Evolutionary conservation across 192 early-diverging fungal species (phyloP).

Genomic region (Coemansia sp.): DNA sequence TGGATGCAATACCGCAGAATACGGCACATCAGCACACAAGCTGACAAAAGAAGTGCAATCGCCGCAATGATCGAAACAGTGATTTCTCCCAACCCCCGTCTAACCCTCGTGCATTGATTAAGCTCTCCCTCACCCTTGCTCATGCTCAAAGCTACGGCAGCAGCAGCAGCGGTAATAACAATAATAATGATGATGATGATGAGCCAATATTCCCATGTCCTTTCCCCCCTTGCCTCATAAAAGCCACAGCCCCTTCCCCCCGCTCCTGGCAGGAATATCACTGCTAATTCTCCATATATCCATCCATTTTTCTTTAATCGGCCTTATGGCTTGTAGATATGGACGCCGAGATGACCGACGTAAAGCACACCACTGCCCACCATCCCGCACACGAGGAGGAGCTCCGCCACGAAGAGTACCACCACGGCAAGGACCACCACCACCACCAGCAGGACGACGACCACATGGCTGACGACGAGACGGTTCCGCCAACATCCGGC

Average conservation of each 20-base stretch:
- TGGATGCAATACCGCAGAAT: no score
- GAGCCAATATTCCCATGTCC: not conserved
- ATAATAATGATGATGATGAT: no score
- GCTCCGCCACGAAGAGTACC: conserved; percentile 10
- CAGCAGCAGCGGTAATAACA: no score
- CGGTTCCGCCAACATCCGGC: not conserved
- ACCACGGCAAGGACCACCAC: conserved; percentile 4
- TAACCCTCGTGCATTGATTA: no score
- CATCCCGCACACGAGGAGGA: conserved; percentile 14
- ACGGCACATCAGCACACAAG: no score
- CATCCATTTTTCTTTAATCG: not conserved
- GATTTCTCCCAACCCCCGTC: no score
- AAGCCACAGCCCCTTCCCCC: not conserved
- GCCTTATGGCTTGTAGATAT: conserved; percentile 15
- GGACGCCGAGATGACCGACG: conserved; percentile 41
- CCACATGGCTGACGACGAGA: conserved; percentile 25
- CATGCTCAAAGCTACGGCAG: no score
- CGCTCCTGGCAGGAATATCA: not conserved
- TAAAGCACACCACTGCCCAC: conserved; percentile 27
- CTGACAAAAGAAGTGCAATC: no score
- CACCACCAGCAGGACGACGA: conserved; percentile 22
- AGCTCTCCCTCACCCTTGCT: no score
- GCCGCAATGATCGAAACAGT: no score
- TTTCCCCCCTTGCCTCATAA: not conserved
- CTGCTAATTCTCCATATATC: not conserved